Evolutionary conservation across 2,329 filamentous ascomycete genomes (phyloP), one percentile per base, ranked within the genome.

Genomic region (Cordyceps militaris): DNA sequence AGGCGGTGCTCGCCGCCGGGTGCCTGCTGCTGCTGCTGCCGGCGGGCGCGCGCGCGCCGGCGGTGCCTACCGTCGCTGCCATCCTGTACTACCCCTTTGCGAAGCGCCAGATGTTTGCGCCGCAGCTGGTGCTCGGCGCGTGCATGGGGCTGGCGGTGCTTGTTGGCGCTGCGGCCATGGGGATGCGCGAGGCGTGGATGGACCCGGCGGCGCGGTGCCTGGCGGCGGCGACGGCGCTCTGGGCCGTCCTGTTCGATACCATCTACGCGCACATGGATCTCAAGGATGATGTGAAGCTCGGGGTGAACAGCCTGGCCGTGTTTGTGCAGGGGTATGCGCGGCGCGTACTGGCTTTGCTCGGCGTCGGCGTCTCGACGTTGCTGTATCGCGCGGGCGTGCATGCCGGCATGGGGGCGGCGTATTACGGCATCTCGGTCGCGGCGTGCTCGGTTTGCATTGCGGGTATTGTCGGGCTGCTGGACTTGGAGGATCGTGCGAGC

Each of bases 241-340:
- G 69, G 69, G 66, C 64, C 7, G 59, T 69, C 51, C 65, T 71
- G 47, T 72, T 68, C 59, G 71, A 72, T 59, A 71, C 69, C 8
- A 68, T 73, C 47, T 73, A 73, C 57, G 70, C 69, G 5, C 65
- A 69, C 52, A 69, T 71, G 55, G 71, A 73, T 51, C 48, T 69
- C 6, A 61, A 60, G 19, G 70, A 72, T 34, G 71, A 73, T 32
- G 57, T 66, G 34, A 66, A 65, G 42, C 59, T 68, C 3, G 70
- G 70, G 3, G 60, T 73, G 16, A 69, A 67, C 60, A 70, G 69
- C 61, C 65, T 66, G 26, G 69, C 70, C 2, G 69, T 73, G 6
- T 50, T 38, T 16, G 32, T 36, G 4, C 30, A 36, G 21, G 47
- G 47, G 8, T 50, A 50, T n/a, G 21, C 47, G 19, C 23, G 32